phyloP scores from a whole-genome alignment of 495 filamentous ascomycete genomes.

The Tetracladium marchalianum region DNA sequence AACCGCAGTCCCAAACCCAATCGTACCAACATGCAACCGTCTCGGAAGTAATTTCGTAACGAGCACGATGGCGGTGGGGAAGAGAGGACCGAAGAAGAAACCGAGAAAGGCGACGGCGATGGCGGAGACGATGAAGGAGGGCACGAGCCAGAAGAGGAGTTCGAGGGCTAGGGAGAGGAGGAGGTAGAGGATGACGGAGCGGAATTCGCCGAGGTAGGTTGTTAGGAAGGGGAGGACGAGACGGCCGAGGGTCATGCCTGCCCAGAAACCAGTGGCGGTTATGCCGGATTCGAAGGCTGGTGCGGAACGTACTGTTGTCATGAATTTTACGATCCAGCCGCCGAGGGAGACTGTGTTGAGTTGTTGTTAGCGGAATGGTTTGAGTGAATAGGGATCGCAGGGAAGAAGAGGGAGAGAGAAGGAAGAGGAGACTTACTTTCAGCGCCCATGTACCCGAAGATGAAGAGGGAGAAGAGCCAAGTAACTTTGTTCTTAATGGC shows the following conservation, averaged over 20 bases:
- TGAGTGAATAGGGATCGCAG: too few species aligned
- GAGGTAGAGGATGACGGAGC: conserved; percentile 49
- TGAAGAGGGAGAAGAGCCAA: conserved; percentile 68
- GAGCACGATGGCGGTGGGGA: conserved; percentile 69
- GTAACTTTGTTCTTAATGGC: conserved; percentile 51
- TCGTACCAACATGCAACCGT: conserved; percentile 68
- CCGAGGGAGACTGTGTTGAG: conserved; percentile 53
- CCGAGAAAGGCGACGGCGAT: conserved; percentile 67
- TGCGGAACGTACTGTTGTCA: conserved; percentile 65
- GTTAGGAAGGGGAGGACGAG: conserved; percentile 62
- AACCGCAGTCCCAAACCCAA: conserved; percentile 77
- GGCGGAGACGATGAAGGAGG: conserved; percentile 61
- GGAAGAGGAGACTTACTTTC: conserved; percentile 33
- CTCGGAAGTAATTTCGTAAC: conserved; percentile 71
- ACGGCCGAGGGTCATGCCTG: conserved; percentile 66
- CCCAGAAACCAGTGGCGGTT: conserved; percentile 78
- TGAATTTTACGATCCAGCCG: conserved; percentile 83
- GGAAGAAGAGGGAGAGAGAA: too few species aligned
- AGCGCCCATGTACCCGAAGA: conserved; percentile 70
- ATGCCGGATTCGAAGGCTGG: conserved; percentile 63
- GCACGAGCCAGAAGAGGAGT: conserved; percentile 75
- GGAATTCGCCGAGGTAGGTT: conserved; percentile 61
- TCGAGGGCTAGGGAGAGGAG: conserved; percentile 56
- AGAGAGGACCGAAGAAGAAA: conserved; percentile 70
- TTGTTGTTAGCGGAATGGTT: too few species aligned